Conservation (phyloP, 192 early-diverging fungal species). For the Anaeromyces robustus region DNA sequence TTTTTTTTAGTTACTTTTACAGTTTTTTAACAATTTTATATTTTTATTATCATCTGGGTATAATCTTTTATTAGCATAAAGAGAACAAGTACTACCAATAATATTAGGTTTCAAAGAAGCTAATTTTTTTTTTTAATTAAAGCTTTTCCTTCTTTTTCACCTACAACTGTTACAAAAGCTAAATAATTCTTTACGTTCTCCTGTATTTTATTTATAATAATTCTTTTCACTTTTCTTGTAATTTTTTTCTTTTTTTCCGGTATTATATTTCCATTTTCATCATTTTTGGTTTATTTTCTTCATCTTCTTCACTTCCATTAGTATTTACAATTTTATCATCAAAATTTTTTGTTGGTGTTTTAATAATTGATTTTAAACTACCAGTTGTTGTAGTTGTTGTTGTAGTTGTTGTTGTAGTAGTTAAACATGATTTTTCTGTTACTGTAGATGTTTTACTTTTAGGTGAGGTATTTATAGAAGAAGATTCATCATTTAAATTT, state of each 20-base stretch:
- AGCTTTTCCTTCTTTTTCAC: not conserved
- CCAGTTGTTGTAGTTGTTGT: no score
- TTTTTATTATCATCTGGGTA: not conserved
- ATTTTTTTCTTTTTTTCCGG: not conserved
- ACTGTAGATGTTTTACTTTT: no score
- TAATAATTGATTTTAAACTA: not conserved
- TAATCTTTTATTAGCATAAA: not conserved
- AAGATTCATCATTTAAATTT: no score
- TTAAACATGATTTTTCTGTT: no score
- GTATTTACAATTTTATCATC: not conserved
- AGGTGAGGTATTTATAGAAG: no score
- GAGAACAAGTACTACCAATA: not conserved
- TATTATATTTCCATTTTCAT: no score
- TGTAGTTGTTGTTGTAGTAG: no score
- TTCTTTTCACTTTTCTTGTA: not conserved
- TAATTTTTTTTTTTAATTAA: not conserved
- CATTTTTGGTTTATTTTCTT: not conserved
- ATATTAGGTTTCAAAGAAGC: not conserved
- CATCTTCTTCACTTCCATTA: not conserved
- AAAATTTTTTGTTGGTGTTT: not conserved
- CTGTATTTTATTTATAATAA: not conserved
- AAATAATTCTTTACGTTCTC: not conserved
- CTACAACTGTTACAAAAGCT: not conserved
- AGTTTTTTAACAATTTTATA: not conserved
- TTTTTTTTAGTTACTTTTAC: not conserved